Evolutionary conservation across 805 yeast species (phyloP), one percentile per base, ranked within the genome.

Genomic region (Blastobotrys americana): DNA sequence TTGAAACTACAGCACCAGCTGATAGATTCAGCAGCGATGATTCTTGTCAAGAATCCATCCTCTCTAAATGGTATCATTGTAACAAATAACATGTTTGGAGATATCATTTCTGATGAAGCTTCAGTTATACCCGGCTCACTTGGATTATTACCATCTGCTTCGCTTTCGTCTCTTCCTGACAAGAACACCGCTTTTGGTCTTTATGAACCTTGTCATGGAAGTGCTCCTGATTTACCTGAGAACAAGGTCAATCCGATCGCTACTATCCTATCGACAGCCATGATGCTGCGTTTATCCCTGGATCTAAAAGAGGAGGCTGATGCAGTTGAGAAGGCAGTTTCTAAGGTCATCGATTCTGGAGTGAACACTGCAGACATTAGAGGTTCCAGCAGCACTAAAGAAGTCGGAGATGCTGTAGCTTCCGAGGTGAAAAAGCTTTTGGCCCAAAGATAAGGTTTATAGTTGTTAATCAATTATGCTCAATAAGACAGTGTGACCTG

Each of bases 1-100:
- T 71, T 93, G 58, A 76, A 74, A 21, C 73, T 89, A 38, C 86
- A 90, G 65, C 96, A 93, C 69, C 98, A 93, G 72, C 77, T 93
- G 66, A 90, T 93, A 58, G 98, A 93, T 68, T 89, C 97, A 10
- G 98, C 98, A 43, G 97, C 98, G 41, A 93, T 93, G 98, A 90
- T 90, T 61, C 71, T 93, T 56, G 84, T 93, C 57, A 88, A 93
- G 69, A 79, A 77, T 50, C 98, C 98, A 58, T 83, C 89, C 36
- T 80, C 80, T 55, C 76, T 93, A 62, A 93, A 93, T 64, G 98
- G 98, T 68, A 76, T 93, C 42, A 79, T 93, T 41, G 78, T 93
- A 62, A 90, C 97, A 37, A 81, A 84, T 58, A 93, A 93, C 71
- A 90, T 93, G 95, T 93, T 93, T 65, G 98, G 98, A 61, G 98